Percentiles rank a stretch among this genome's conserved stretches.
Evolutionary conservation across 2,329 filamentous ascomycete species (phyloP).

Genomic region (Ceratocystis harringtonii): DNA sequence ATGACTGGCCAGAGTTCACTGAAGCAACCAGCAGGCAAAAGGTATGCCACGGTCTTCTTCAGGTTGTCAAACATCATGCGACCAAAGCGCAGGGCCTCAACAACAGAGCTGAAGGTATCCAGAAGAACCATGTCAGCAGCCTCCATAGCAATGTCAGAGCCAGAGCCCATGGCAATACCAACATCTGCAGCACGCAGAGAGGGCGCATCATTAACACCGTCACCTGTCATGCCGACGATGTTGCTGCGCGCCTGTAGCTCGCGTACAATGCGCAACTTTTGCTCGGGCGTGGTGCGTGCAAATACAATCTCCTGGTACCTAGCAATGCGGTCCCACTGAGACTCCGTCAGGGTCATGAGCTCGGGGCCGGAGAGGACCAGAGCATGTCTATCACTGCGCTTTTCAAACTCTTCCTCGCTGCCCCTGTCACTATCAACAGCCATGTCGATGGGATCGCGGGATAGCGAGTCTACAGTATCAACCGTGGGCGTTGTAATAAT

Average conservation of each 20-base stretch:
- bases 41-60: conserved; percentile 96
- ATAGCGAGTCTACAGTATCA: conserved; percentile 28
- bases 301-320: conserved; percentile 66
- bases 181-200: conserved; percentile 98
- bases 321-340: conserved; percentile 53
- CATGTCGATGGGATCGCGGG: conserved; percentile 55
- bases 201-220: conserved; percentile 95
- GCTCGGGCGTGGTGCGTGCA: conserved; percentile 83
- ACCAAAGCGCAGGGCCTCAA: conserved; percentile 93
- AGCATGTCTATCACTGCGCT: conserved; percentile 27
- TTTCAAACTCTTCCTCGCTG: conserved; percentile 20
- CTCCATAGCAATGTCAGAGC: conserved; percentile 91
- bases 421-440: conserved; percentile 25
- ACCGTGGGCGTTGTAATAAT: conserved; percentile 54
- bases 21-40: conserved; percentile 91
- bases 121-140: conserved; percentile 97
- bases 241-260: conserved; percentile 83
- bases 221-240: conserved; percentile 97
- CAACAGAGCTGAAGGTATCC: conserved; percentile 97
- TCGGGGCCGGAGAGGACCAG: conserved; percentile 53
- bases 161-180: conserved; percentile 95
- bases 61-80: conserved; percentile 99
- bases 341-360: conserved; percentile 46
- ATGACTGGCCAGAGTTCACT: conserved; percentile 99
- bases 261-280: conserved; percentile 94